Conservation (phyloP, 139 green algal genomes). For the Chlamydomonas schloesseri region DNA sequence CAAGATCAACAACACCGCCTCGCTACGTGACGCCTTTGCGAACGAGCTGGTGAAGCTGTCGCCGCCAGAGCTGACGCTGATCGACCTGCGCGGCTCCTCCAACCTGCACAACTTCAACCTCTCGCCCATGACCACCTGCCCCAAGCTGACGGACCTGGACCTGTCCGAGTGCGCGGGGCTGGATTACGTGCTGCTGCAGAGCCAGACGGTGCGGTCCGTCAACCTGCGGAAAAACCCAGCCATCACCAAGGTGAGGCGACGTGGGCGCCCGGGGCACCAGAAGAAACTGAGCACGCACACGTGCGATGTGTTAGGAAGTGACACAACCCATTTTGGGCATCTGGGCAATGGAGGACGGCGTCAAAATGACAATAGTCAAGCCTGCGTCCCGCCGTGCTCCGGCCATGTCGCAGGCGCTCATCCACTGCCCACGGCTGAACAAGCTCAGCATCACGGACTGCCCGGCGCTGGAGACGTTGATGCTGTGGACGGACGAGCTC, state of each 20-base stretch:
- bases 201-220: slow-evolving; percentile 63
- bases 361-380: too few relatives aligned
- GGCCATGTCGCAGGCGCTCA: slow-evolving; percentile 64
- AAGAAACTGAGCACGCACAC: too few relatives aligned
- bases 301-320: too few relatives aligned
- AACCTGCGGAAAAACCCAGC: slow-evolving; percentile 64
- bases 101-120: slow-evolving; percentile 81
- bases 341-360: too few relatives aligned
- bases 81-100: slow-evolving; percentile 67
- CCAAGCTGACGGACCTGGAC: slow-evolving; percentile 71
- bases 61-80: slow-evolving; percentile 67
- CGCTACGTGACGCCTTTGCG: slow-evolving; percentile 79
- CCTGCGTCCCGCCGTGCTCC: too few relatives aligned
- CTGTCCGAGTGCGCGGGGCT: slow-evolving; percentile 70
- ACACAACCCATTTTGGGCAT: too few relatives aligned
- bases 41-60: slow-evolving; percentile 84
- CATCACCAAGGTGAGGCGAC: slow-evolving; percentile 71
- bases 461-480: slow-evolving; percentile 65
- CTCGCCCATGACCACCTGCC: slow-evolving; percentile 70
- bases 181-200: slow-evolving; percentile 79
- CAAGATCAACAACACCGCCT: slow-evolving; percentile 68
- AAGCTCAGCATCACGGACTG: slow-evolving; percentile 66
- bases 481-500: slow-evolving; percentile 82
- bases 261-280: too few relatives aligned
- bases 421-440: slow-evolving; percentile 79